A percentile compares a stretch with the other conserved stretches of the same genome.
Evolutionary conservation across 2,329 filamentous ascomycete genomes (phyloP).

Genomic region (Fusarium foetens): DNA sequence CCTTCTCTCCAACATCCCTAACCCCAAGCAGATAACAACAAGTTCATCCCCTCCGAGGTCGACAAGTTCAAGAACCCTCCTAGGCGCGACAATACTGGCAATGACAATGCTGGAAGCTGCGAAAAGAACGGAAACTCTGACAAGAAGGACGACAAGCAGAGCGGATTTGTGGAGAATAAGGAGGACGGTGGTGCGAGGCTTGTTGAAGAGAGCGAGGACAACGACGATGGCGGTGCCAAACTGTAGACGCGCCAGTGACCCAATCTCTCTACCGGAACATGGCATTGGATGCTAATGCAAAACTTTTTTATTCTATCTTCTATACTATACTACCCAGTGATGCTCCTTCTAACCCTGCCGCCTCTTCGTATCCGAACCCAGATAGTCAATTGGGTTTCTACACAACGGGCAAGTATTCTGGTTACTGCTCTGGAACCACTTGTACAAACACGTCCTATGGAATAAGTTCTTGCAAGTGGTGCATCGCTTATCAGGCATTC

Average conservation of each 20-base stretch:
- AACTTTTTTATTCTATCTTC: constrained; percentile 15
- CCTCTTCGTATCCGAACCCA: constrained; percentile 56
- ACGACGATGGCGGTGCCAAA: constrained; percentile 6
- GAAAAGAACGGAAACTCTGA: neutral
- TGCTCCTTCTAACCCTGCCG: constrained; percentile 40
- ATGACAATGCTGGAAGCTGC: neutral
- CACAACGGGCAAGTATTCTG: constrained; percentile 93
- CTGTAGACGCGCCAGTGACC: neutral
- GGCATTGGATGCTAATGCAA: constrained; percentile 2
- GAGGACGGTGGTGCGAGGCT: neutral
- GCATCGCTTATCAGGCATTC: constrained; percentile 91
- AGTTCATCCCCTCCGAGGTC: neutral
- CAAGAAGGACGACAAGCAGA: neutral
- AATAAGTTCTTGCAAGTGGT: constrained; percentile 94
- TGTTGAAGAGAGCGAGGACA: neutral
- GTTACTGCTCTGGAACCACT: constrained; percentile 96
- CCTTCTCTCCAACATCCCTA: neutral
- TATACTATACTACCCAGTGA: neutral
- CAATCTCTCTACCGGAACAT: neutral
- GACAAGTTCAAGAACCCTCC: neutral
- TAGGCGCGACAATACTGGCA: neutral
- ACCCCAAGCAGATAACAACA: neutral
- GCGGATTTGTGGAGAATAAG: neutral
- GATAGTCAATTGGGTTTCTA: constrained; percentile 82
- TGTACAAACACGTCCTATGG: constrained; percentile 89